Conservation (phyloP, 202 grass and related monocot genomes). For the Dendrocalamus latiflorus region DNA sequence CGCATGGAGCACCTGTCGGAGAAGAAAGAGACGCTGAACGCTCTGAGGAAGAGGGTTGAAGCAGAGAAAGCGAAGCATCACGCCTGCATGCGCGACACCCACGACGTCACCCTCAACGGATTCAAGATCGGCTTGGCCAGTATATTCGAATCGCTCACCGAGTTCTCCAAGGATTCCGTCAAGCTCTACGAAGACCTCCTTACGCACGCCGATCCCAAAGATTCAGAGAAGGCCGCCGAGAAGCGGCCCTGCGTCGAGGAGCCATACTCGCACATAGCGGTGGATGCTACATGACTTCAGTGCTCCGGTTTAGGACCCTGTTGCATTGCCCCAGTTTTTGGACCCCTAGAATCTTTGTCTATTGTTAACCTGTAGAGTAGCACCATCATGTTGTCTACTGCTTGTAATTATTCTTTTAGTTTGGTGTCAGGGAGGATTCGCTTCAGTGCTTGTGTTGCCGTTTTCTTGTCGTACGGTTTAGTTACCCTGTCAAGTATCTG, state of each 20-base stretch:
- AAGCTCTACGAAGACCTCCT: conserved; percentile 68
- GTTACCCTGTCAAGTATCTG: neutral
- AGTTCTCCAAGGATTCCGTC: conserved; percentile 67
- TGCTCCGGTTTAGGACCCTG: conserved; percentile 11
- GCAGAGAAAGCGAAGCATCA: conserved; percentile 73
- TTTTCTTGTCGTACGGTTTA: neutral
- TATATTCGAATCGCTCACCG: conserved; percentile 68
- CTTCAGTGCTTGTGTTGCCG: conserved; percentile 2
- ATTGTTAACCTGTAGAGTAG: conserved; percentile 49
- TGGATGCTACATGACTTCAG: conserved; percentile 32
- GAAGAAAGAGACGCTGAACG: conserved; percentile 66
- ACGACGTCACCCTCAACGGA: conserved; percentile 81
- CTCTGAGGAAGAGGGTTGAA: conserved; percentile 56
- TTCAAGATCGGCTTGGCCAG: conserved; percentile 87
- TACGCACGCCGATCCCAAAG: conserved; percentile 16
- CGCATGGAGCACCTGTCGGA: conserved; percentile 60
- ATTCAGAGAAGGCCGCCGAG: conserved; percentile 33
- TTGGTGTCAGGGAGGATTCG: conserved; percentile 36
- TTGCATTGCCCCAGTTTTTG: conserved; percentile 57
- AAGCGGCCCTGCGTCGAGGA: conserved; percentile 27
- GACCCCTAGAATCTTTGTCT: conserved; percentile 47
- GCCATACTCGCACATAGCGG: conserved; percentile 20
- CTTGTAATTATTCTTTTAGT: conserved; percentile 85
- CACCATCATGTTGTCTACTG: conserved; percentile 39
- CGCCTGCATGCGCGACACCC: conserved; percentile 66